Conservation (phyloP, 2,329 filamentous ascomycete genomes). For the Zymoseptoria crescenta region DNA sequence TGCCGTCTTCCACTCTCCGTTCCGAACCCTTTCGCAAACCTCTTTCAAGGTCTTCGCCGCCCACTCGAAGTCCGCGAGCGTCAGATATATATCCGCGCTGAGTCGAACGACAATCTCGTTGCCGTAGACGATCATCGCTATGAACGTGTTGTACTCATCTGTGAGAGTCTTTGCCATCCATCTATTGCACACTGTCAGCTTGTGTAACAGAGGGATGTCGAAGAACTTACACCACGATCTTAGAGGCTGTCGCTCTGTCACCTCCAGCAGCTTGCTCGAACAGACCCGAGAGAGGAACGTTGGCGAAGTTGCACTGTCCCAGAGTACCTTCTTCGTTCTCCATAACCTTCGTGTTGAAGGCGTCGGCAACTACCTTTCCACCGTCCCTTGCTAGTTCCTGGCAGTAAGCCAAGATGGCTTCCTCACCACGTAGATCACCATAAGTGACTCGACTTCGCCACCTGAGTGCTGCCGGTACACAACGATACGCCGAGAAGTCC, state of each 20-base stretch:
- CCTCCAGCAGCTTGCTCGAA: constrained; percentile 29
- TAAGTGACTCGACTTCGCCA: constrained; percentile 48
- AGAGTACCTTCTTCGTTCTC: constrained; percentile 57
- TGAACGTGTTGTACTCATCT: constrained; percentile 62
- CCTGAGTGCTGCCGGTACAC: constrained; percentile 58
- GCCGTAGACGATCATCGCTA: constrained; percentile 55
- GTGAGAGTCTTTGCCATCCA: constrained; percentile 37
- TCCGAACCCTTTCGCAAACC: constrained; percentile 46
- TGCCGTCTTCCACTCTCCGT: constrained; percentile 36
- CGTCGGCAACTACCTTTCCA: constrained; percentile 51
- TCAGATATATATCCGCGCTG: constrained; percentile 79
- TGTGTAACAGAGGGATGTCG: neutral
- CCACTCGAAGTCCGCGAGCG: constrained; percentile 68
- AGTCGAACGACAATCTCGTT: constrained; percentile 62
- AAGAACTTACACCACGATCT: constrained; percentile 29
- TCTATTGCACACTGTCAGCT: constrained; percentile 1
- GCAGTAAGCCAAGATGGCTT: constrained; percentile 57
- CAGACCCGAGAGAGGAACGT: constrained; percentile 62
- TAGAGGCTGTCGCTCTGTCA: constrained; percentile 26
- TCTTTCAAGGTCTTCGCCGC: constrained; percentile 51
- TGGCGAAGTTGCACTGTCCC: constrained; percentile 60
- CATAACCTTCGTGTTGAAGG: constrained; percentile 63
- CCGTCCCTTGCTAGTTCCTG: constrained; percentile 56
- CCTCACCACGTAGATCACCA: constrained; percentile 54
- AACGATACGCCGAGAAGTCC: constrained; percentile 64